Evolutionary conservation across 139 green algal species (phyloP).

Genomic region (Ulvella scutata): DNA sequence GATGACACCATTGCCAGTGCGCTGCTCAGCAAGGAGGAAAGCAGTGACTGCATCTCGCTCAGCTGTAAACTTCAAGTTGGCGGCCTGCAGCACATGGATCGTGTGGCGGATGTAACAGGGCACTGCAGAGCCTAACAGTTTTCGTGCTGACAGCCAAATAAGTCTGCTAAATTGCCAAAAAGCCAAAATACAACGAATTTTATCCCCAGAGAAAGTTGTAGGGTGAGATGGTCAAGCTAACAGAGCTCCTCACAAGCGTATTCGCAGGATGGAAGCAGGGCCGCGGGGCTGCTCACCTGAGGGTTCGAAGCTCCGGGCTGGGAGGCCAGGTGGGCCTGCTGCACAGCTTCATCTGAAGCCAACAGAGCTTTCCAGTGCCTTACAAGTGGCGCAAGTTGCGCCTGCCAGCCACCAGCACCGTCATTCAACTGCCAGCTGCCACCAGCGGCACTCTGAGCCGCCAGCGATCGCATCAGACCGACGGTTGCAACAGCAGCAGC

Average conservation of each 20-base stretch:
- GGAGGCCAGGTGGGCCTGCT: slow-evolving; percentile 17
- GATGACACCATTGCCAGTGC: background rate
- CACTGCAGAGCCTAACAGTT: too few relatives aligned
- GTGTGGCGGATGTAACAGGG: too few relatives aligned
- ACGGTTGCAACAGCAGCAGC: slow-evolving; percentile 16
- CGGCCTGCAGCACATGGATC: background rate
- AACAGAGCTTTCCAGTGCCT: slow-evolving; percentile 9
- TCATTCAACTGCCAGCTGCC: background rate
- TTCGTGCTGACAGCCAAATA: too few relatives aligned
- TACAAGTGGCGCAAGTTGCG: slow-evolving; percentile 39
- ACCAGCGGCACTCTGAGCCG: background rate
- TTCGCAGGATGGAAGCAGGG: too few relatives aligned
- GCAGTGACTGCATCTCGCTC: slow-evolving; percentile 12
- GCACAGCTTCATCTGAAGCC: slow-evolving; percentile 38
- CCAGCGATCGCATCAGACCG: slow-evolving; percentile 10
- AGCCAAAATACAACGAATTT: too few relatives aligned
- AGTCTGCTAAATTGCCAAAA: too few relatives aligned
- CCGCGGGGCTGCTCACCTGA: too few relatives aligned
- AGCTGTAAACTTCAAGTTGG: slow-evolving; percentile 2
- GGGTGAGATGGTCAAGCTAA: too few relatives aligned
- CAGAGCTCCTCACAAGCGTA: too few relatives aligned
- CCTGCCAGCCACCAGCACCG: slow-evolving; percentile 16
- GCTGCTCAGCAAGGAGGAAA: slow-evolving; percentile 7
- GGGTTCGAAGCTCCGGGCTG: too few relatives aligned
- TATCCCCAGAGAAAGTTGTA: too few relatives aligned